Base-by-base conservation (phyloP, 306 rosid species). In the Citrullus colocynthis region DNA sequence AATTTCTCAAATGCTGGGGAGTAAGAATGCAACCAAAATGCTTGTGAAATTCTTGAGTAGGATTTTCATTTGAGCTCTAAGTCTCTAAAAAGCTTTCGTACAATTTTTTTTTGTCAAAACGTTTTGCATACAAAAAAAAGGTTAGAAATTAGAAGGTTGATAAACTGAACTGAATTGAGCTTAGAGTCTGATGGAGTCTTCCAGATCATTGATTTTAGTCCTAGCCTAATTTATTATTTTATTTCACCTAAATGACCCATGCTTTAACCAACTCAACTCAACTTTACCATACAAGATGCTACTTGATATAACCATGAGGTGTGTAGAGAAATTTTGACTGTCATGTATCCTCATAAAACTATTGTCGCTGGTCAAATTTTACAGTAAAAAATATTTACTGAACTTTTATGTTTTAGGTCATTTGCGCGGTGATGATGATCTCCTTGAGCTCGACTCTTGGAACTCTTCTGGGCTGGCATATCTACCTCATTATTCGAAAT, bases 381-480 rank as follows among this genome's bases (percentile, higher is more conserved):
- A 30, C 36, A 18, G 48, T 13, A 1, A 75, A 52, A 2, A 36
- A 32, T 6, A 17, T 49, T 54, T 51, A 8, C 36, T 2, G n/a
- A 21, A 76, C 36, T 8, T 52, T 24, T 83, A 70, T 74, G 32
- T 66, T 55, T 73, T 30, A 93, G 98, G 87, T 90, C 81, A n/a
- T 78, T 39, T 88, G 82, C 72, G 98, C 89, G 77, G 36, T 36
- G 15, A 71, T 80, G 85, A 72, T 85, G 85, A 32, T 83, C 54
- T 79, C 76, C 61, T 84, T 91, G 93, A 88, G 88, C 75, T 30
- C 72, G 60, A 90, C 85, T 41, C 90, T 93, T 44, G 87, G 85
- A 62, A 88, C 91, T 78, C 94, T 93, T 70, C 78, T 82, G 74
- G 93, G 89, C 75, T 93, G 98, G 98, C 96, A 91, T 86, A 65